These are phyloP conservation scores for Pythium myriotylum DNA, from an alignment of 352 stramenopile genomes.

Conservation along the genomic window DNA sequence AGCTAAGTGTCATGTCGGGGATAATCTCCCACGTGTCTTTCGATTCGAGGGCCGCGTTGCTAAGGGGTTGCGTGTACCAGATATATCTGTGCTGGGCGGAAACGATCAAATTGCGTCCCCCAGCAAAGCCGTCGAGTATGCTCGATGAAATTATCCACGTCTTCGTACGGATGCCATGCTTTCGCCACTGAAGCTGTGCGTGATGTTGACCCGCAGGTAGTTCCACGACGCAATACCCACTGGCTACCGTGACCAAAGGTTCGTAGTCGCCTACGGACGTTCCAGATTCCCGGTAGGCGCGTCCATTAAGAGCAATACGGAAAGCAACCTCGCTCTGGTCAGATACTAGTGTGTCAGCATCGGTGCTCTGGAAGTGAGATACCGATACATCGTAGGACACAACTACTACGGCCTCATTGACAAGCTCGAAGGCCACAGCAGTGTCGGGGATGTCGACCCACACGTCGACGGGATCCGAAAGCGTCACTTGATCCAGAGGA, in stretches of 20 bases:
- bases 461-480: slow-evolving; percentile 28
- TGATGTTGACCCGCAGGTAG: slow-evolving; percentile 47
- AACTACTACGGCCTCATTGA: slow-evolving; percentile 59
- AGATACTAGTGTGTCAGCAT: slow-evolving; percentile 3
- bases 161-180: slow-evolving; percentile 48
- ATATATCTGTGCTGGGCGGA: slow-evolving; percentile 72
- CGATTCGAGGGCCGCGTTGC: slow-evolving; percentile 36
- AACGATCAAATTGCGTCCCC: slow-evolving; percentile 59
- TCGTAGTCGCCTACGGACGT: slow-evolving; percentile 67
- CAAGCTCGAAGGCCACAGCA: slow-evolving; percentile 46
- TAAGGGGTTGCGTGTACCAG: slow-evolving; percentile 67
- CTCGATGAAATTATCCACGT: slow-evolving; percentile 65
- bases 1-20: slow-evolving; percentile 51
- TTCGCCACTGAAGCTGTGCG: slow-evolving; percentile 73
- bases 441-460: slow-evolving; percentile 70
- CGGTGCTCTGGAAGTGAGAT: slow-evolving; percentile 36
- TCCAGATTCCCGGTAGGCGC: slow-evolving; percentile 66
- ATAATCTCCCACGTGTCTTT: slow-evolving; percentile 60
- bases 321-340: slow-evolving; percentile 66
- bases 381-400: slow-evolving; percentile 76
- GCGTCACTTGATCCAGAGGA: slow-evolving; percentile 38
- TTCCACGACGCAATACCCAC: slow-evolving; percentile 62
- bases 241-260: slow-evolving; percentile 49
- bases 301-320: slow-evolving; percentile 52
- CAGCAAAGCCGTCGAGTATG: slow-evolving; percentile 68